These are phyloP conservation scores for Boletus sensibilis DNA, from an alignment of 768 basidiomycete species.

Conservation along the genomic window DNA sequence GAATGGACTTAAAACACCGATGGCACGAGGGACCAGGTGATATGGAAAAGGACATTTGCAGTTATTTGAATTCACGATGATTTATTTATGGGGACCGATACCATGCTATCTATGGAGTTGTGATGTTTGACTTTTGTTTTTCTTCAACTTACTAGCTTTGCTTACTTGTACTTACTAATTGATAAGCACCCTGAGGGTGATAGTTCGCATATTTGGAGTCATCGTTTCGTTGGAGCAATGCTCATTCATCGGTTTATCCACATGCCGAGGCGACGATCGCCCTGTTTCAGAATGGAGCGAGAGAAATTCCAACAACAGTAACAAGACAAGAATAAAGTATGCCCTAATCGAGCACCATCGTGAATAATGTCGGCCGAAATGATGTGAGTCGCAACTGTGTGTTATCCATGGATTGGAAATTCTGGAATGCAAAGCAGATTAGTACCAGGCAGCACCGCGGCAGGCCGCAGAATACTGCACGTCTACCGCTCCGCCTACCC, in stretches of 20 bases:
- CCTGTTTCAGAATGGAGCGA: neutral
- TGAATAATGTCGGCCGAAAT: neutral
- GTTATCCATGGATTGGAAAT: neutral
- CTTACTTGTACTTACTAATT: neutral
- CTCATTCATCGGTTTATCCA: neutral
- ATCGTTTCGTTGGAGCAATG: neutral
- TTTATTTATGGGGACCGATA: neutral
- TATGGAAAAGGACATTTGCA: neutral
- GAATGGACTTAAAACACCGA: conserved; percentile 1
- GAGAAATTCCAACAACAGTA: neutral
- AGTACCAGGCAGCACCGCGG: neutral
- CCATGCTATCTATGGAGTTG: neutral
- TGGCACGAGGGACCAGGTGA: neutral
- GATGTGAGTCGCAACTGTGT: neutral
- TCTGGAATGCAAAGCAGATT: neutral
- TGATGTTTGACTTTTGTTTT: neutral
- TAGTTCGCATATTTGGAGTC: neutral
- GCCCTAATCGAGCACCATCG: neutral
- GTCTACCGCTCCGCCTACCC: neutral
- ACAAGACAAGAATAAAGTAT: neutral
- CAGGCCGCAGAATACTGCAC: neutral
- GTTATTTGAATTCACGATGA: neutral
- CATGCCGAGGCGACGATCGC: neutral
- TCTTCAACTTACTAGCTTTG: neutral
- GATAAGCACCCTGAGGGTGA: neutral